A percentile compares a stretch with the other conserved stretches of the same genome.
phyloP scores from a whole-genome alignment of 2,329 filamentous ascomycete species.

The Pseudogymnoascus sp. region DNA sequence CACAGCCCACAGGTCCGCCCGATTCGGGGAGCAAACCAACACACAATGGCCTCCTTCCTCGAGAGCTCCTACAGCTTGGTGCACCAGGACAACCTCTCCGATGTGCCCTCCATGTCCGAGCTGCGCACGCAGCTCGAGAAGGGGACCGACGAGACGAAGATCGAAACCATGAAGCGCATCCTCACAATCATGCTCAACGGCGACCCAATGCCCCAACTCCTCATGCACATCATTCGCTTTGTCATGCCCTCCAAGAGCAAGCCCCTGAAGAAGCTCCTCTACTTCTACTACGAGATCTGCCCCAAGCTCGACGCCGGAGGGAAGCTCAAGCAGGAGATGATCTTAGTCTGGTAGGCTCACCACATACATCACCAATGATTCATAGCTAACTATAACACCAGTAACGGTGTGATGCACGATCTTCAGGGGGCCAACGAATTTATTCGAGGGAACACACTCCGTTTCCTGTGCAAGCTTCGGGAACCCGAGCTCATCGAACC shows the following conservation, averaged over 20 bases:
- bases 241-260: slow-evolving; percentile 99
- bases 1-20: slow-evolving; percentile 12
- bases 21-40: slow-evolving; percentile 19
- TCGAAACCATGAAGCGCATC: slow-evolving; percentile 94
- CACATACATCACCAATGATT: background rate
- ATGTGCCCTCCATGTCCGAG: slow-evolving; percentile 83
- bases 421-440: slow-evolving; percentile 97
- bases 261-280: slow-evolving; percentile 91
- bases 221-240: slow-evolving; percentile 99
- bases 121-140: slow-evolving; percentile 90
- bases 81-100: slow-evolving; percentile 93
- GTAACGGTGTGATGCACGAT: slow-evolving; percentile 96
- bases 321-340: slow-evolving; percentile 99
- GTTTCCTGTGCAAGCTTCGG: slow-evolving; percentile 92
- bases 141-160: slow-evolving; percentile 83
- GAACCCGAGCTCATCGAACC: slow-evolving; percentile 95
- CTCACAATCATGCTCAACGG: slow-evolving; percentile 97
- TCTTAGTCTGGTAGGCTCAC: slow-evolving; percentile 75
- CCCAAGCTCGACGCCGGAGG: slow-evolving; percentile 86
- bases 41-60: slow-evolving; percentile 85
- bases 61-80: slow-evolving; percentile 95
- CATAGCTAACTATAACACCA: slow-evolving; percentile 30
- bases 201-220: slow-evolving; percentile 84
- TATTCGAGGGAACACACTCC: slow-evolving; percentile 93
- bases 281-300: slow-evolving; percentile 99